Evolutionary conservation across 2,329 filamentous ascomycete genomes (phyloP).

Genomic region (Incumbomyces delicatus): DNA sequence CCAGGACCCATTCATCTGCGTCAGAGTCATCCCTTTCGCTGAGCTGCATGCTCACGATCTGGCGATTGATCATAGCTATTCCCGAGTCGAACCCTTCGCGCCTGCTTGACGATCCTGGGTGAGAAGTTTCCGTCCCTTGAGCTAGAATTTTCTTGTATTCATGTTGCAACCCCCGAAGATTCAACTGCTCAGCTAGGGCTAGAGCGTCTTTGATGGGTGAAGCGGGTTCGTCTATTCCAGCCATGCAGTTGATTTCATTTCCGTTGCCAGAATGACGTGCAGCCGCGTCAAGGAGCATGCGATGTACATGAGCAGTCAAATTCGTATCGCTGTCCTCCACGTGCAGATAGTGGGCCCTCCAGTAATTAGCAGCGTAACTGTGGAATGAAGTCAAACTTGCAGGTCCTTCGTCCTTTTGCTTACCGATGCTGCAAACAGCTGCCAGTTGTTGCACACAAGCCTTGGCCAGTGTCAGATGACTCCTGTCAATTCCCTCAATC

Average conservation of each 20-base stretch:
- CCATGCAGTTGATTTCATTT: no score
- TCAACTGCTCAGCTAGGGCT: no score
- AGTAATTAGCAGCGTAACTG: neutral
- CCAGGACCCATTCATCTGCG: neutral
- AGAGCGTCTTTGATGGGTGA: no score
- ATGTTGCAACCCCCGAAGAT: no score
- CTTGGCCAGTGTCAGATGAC: neutral
- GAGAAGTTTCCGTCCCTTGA: no score
- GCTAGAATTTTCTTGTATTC: no score
- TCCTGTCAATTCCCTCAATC: neutral
- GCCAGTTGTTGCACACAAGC: neutral
- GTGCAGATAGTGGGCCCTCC: neutral
- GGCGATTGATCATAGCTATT: no score
- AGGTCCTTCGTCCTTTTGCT: no score
- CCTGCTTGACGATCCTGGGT: no score
- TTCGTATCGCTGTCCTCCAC: neutral
- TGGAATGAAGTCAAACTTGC: neutral
- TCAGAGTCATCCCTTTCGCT: neutral
- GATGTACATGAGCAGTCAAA: neutral
- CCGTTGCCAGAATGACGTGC: no score
- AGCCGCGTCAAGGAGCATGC: neutral
- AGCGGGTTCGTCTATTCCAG: no score
- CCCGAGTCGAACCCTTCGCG: no score
- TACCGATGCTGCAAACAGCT: neutral
- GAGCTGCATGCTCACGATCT: neutral